Evolutionary conservation across 768 basidiomycete genomes (phyloP), one percentile per base, ranked within the genome.

Genomic region (Trametopsis cervina): DNA sequence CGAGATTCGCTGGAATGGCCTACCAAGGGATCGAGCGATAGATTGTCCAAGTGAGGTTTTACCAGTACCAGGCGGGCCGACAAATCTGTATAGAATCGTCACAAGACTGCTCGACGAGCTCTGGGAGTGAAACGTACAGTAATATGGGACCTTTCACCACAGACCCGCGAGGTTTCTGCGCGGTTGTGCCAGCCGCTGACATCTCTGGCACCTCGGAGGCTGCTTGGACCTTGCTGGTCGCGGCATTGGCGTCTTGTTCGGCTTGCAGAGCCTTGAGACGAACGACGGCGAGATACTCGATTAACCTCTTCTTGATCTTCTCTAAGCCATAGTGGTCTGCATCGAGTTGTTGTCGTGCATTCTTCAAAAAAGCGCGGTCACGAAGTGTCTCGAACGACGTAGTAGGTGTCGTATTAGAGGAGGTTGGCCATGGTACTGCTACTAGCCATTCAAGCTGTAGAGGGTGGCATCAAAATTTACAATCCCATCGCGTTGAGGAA

Each of bases 11-110:
- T 95, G 86, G 75, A 95, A 96, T 2, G 91, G 90, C 38, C 92
- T 71, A 21, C 76, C 74, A 7, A 96, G 74, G 0, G 90, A 85
- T 36, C 81, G 81, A 2, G 93, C 93, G 23, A 97, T 78, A 0
- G 87, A 90, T 55, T 87, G 85, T 0, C 93, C 93, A 1, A 97
- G 80, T 1, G 89, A 91, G 0, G 92, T 96, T 67, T 95, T 94
- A 26, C 90, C 92, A 0, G 83, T 86, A 2, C 92, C 92, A 0
- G 93, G 92, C 9, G 93, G 92, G 9, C 92, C 93, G 26, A 90
- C 86, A 46, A 93, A 87, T 56, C 87, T 83, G 57, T 6, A 40
- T 53, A 51, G 17, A 55, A 49, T 33, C n/a, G 11, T 15, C 37
- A 24, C 4, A 26, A n/a, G 3, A 4, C 18, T 25, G 11, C 4